Base-by-base conservation (phyloP, 2,329 filamentous ascomycete species). In the Aspergillus floridensis region DNA sequence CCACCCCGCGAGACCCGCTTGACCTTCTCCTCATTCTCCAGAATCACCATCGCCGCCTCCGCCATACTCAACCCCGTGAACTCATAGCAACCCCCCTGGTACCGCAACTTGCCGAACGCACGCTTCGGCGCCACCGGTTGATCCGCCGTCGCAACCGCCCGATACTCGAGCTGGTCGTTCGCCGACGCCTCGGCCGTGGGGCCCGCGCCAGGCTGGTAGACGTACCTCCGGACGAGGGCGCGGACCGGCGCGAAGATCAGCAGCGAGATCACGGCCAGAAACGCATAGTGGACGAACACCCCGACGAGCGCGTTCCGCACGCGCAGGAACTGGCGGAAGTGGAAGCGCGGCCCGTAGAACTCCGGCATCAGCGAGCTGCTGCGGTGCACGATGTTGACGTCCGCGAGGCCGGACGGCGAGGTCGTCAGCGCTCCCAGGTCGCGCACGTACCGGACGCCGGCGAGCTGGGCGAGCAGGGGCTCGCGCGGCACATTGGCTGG, bases 341-440 rank as follows among this genome's bases (percentile, higher is more conserved):
- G 76, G 76, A 88, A 88, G 11, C 79, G 78, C 2, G 79, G 77
- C 0, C 85, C 85, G 66, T 88, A 88, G 44, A 81, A 76, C n/a
- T 79, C 77, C 11, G 80, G 80, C 60, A 84, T 81, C 26, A 88
- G 72, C 10, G 82, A 83, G 77, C 85, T 86, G 49, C 80, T 84
- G 58, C 86, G 81, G 65, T 87, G 81, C 26, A 87, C 82, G 59
- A 86, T 82, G 32, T 82, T 80, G 41, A 78, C 74, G 62, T 88
- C 86, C 8, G 81, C 78, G 8, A 77, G 71, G 2, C 80, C 82
- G 63, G 81, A 79, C 1, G 83, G 71, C 11, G 81, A 83, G 44
- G 80, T 82, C 7, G 85, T 84, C 50, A 88, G 76, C 1, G 80
- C 76, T n/a, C 86, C 86, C 3, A 88, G 77, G 59, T 85, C 84